Base-by-base conservation (phyloP, 768 basidiomycete species). In the Pisolithus microcarpus region DNA sequence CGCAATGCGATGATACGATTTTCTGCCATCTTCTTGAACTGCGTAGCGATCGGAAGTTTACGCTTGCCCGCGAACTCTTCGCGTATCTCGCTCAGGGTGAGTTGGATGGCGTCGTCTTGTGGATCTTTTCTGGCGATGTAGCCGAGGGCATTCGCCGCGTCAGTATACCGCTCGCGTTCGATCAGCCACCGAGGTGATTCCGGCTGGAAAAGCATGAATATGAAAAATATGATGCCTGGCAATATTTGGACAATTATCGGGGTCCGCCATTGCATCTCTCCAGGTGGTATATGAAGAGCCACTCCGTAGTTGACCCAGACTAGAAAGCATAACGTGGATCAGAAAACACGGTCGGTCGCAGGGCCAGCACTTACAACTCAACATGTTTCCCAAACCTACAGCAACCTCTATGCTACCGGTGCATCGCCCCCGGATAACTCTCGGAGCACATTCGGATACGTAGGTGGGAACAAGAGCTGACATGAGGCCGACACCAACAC, bases 101-200 rank as follows among this genome's bases (percentile, higher is more conserved):
- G 37, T 43, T 59, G 60, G 10, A 72, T 63, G 1, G 56, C 58
- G 8, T 62, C 50, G 38, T 71, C 66, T 45, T 58, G 52, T 0
- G 58, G 50, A 23, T 61, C 46, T 1, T 52, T 56, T 9, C 63
- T 58, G 13, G 57, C 56, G 7, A 63, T 68, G 46, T 62, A 67
- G 7, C 63, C 65, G 34, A 64, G 70, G 3, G 60, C 67, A 43
- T 28, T 49, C 1, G 61, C 64, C 4, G 71, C 71, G 2, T 72
- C 66, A 8, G 69, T 67, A 31, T 63, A 66, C 2, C 64, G 58
- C 26, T 64, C 65, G 19, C 58, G 63, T 53, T 71, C 68, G 7
- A 68, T 70, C 5, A 74, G 55, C 71, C 71, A 73, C 1, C 72
- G 66, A 11, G 73, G 72, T 1, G 73, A 73, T 57, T 74, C 72